Conservation (phyloP, 2,329 filamentous ascomycete species). For the Hypocrella siamensis region DNA sequence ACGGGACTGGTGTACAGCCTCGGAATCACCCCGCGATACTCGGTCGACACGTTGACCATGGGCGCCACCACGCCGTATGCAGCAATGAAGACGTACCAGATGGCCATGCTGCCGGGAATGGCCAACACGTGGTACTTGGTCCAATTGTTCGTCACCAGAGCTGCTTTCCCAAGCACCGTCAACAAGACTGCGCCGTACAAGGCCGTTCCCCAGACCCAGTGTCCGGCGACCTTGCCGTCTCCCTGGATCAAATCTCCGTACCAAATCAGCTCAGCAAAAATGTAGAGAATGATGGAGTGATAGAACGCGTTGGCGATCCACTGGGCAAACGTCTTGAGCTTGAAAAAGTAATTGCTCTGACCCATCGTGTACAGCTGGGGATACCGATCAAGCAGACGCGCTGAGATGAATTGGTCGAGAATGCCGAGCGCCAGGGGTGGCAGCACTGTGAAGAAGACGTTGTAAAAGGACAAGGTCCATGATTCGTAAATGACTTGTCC, state of each 20-base stretch:
- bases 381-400: conserved; percentile 82
- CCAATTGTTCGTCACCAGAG: conserved; percentile 92
- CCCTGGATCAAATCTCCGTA: conserved; percentile 60
- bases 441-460: conserved; percentile 91
- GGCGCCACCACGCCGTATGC: conserved; percentile 79
- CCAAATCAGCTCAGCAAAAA: conserved; percentile 69
- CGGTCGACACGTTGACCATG: conserved; percentile 61
- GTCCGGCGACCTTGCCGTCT: conserved; percentile 71
- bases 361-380: conserved; percentile 90
- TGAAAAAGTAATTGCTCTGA: conserved; percentile 88
- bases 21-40: conserved; percentile 75
- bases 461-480: conserved; percentile 99
- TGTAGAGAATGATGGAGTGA: conserved; percentile 87
- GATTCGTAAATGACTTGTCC: conserved; percentile 98
- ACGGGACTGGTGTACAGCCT: conserved; percentile 64
- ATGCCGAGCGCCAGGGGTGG: conserved; percentile 91
- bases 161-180: conserved; percentile 88
- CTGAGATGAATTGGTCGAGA: conserved; percentile 94
- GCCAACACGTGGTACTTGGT: conserved; percentile 95
- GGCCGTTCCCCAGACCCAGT: conserved; percentile 97
- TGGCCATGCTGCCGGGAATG: conserved; percentile 79
- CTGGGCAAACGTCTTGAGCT: conserved; percentile 75
- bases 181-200: conserved; percentile 87
- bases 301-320: conserved; percentile 95
- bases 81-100: conserved; percentile 86